phyloP scores from a whole-genome alignment of 2,329 filamentous ascomycete genomes.

The Exophiala spinifera region DNA sequence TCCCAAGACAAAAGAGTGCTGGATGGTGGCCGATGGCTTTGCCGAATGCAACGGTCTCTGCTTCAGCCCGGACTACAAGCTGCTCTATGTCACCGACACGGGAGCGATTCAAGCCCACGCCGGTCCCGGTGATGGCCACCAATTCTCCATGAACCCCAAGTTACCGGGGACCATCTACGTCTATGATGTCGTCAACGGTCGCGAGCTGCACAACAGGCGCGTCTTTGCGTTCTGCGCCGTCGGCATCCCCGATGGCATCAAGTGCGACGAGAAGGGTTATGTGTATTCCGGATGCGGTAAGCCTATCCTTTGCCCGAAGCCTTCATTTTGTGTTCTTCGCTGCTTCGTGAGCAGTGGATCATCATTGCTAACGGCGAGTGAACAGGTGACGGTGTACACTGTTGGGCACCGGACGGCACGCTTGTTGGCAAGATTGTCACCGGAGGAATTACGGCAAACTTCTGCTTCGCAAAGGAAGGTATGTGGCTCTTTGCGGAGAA shows the following conservation, averaged over 20 bases:
- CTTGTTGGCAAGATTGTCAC: constrained; percentile 57
- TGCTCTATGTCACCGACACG: constrained; percentile 41
- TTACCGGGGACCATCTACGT: constrained; percentile 34
- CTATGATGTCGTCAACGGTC: constrained; percentile 37
- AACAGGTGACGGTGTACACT: constrained; percentile 50
- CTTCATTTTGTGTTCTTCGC: background rate
- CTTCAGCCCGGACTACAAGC: constrained; percentile 39
- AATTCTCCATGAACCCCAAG: constrained; percentile 3
- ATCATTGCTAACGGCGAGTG: no score
- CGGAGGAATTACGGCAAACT: constrained; percentile 47
- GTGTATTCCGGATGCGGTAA: constrained; percentile 50
- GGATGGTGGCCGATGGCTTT: constrained; percentile 39
- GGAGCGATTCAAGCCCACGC: constrained; percentile 28
- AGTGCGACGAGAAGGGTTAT: constrained; percentile 53
- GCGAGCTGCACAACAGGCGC: constrained; percentile 50
- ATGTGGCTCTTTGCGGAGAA: background rate
- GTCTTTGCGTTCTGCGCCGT: constrained; percentile 51
- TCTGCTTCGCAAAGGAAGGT: constrained; percentile 41
- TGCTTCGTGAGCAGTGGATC: background rate
- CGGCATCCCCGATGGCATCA: constrained; percentile 48
- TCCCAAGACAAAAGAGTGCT: constrained; percentile 33
- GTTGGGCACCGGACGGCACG: constrained; percentile 50
- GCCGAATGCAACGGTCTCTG: constrained; percentile 42
- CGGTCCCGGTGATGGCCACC: constrained; percentile 3
- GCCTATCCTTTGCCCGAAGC: no score